A percentile compares a stretch with the other conserved stretches of the same genome.
These are phyloP conservation scores for Cryptosporidium meleagridis DNA, from an alignment of 169 alveolate genomes.

Conservation along the genomic window DNA sequence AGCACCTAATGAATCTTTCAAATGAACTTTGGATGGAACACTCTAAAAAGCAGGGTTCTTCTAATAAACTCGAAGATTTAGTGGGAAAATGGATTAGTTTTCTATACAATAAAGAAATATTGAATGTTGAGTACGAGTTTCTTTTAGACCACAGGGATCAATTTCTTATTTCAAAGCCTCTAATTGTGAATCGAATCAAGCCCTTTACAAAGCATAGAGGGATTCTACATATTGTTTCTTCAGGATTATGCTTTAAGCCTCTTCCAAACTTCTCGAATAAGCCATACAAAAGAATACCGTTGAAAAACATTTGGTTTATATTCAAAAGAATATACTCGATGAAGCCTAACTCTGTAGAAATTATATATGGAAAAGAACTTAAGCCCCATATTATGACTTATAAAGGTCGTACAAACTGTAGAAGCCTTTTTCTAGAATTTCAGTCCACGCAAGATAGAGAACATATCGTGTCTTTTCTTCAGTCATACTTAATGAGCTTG, in stretches of 20 bases:
- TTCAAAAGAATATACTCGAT: constrained; percentile 84
- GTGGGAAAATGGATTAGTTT: constrained; percentile 37
- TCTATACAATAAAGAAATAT: constrained; percentile 33
- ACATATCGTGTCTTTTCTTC: constrained; percentile 79
- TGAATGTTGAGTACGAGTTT: constrained; percentile 71
- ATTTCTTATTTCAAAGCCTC: constrained; percentile 42
- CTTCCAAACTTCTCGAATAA: constrained; percentile 86
- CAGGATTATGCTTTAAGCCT: constrained; percentile 84
- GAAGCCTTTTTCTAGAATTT: constrained; percentile 84
- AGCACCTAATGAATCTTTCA: background rate
- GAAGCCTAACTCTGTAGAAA: constrained; percentile 85
- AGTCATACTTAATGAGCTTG: constrained; percentile 77
- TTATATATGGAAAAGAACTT: constrained; percentile 82
- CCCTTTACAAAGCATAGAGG: constrained; percentile 85
- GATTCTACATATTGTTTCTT: constrained; percentile 81
- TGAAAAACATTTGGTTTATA: constrained; percentile 80
- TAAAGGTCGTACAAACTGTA: constrained; percentile 75
- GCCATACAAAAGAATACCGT: constrained; percentile 81
- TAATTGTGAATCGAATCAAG: constrained; percentile 78
- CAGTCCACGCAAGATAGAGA: constrained; percentile 81
- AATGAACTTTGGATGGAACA: constrained; percentile 23
- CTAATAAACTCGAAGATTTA: background rate
- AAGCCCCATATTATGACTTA: background rate
- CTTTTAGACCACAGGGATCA: constrained; percentile 52
- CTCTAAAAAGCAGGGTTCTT: constrained; percentile 5